Evolutionary conservation across 495 filamentous ascomycete genomes (phyloP).

Genomic region (Podospora comata): DNA sequence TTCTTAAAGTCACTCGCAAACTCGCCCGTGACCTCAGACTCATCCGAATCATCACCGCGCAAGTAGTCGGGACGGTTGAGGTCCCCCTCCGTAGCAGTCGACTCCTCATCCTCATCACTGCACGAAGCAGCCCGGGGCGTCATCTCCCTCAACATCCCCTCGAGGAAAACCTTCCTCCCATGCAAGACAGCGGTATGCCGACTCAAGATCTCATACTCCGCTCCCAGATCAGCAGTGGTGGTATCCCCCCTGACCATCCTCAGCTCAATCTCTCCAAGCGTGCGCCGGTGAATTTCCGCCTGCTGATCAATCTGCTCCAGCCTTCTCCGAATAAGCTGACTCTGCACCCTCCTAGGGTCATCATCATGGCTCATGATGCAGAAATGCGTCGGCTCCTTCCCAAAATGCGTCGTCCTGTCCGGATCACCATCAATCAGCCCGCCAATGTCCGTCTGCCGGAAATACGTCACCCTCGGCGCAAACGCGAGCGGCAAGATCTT

Average conservation of each 20-base stretch:
- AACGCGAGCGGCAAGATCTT: constrained; percentile 89
- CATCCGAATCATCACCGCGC: constrained; percentile 28
- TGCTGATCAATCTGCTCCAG: constrained; percentile 75
- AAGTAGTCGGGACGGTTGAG: neutral
- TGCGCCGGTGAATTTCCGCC: constrained; percentile 64
- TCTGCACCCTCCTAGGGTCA: constrained; percentile 86
- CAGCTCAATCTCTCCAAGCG: constrained; percentile 63
- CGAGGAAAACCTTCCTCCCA: constrained; percentile 73
- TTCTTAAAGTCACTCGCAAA: constrained; percentile 94
- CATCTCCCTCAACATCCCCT: constrained; percentile 68
- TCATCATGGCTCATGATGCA: constrained; percentile 95
- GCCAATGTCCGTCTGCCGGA: constrained; percentile 91
- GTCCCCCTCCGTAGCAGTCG: constrained; percentile 24
- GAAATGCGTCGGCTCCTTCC: constrained; percentile 84
- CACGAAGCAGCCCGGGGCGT: constrained; percentile 26
- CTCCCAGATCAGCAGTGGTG: constrained; percentile 49
- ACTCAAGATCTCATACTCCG: constrained; percentile 64
- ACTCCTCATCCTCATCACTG: constrained; percentile 18
- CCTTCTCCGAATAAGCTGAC: constrained; percentile 75
- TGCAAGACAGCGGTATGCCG: constrained; percentile 67
- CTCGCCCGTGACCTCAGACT: constrained; percentile 50
- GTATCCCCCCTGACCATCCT: constrained; percentile 55
- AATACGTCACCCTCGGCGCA: constrained; percentile 93
- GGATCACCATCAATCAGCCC: constrained; percentile 64
- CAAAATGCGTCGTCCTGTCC: constrained; percentile 77